These are phyloP conservation scores for Pseudogymnoascus pannorum DNA, from an alignment of 2,329 filamentous ascomycete species.

Conservation along the genomic window DNA sequence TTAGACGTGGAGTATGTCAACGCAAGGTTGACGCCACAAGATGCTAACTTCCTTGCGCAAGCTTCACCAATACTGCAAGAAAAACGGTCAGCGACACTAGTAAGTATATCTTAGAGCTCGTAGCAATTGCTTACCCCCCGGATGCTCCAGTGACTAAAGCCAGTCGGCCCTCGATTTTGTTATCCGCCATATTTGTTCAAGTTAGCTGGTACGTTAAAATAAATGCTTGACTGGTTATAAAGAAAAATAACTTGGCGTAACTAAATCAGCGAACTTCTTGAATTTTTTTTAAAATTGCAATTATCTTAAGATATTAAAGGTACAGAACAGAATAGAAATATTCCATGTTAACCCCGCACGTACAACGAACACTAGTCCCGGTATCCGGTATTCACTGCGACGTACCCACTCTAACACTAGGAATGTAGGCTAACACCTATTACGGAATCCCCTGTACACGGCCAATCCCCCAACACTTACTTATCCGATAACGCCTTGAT, in stretches of 20 bases:
- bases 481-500: not conserved
- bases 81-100: not conserved
- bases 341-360: not conserved
- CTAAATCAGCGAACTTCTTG: not conserved
- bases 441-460: not conserved
- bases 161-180: constrained; percentile 44
- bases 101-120: not conserved
- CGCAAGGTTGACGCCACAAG: constrained; percentile 46
- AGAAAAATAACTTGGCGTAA: not conserved
- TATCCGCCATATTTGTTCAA: constrained; percentile 23
- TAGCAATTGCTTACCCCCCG: constrained; percentile 42
- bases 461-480: not conserved
- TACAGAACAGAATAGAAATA: not conserved
- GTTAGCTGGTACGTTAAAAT: not conserved
- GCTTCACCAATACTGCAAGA: constrained; percentile 49
- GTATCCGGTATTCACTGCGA: not conserved
- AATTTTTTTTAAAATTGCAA: not conserved
- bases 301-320: not conserved
- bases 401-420: not conserved
- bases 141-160: constrained; percentile 55
- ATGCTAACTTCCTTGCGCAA: constrained; percentile 48
- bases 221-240: not conserved
- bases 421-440: not conserved
- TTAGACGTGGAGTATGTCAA: constrained; percentile 51
- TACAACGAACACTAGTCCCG: not conserved